phyloP scores from a whole-genome alignment of 805 yeast genomes.

The Saturnispora gosingensis region DNA sequence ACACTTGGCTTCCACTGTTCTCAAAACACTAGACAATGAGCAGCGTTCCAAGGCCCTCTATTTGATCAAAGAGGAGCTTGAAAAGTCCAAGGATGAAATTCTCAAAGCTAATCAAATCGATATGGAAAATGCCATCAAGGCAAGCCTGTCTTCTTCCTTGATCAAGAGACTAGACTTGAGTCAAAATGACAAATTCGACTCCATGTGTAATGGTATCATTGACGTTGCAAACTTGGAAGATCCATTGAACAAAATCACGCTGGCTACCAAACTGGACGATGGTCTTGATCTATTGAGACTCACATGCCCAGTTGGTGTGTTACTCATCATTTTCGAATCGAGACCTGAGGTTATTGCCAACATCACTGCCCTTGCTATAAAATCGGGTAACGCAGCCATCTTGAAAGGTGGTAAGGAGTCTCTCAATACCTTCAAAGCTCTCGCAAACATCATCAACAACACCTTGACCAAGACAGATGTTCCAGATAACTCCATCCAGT shows the following conservation, averaged over 20 bases:
- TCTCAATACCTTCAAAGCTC: slow-evolving; percentile 68
- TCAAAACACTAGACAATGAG: slow-evolving; percentile 68
- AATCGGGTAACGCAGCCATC: slow-evolving; percentile 95
- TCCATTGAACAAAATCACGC: slow-evolving; percentile 83
- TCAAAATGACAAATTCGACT: slow-evolving; percentile 75
- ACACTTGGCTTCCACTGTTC: slow-evolving; percentile 68
- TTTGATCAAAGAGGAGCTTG: slow-evolving; percentile 62
- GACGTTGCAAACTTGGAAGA: slow-evolving; percentile 87
- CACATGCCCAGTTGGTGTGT: slow-evolving; percentile 91
- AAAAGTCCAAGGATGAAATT: slow-evolving; percentile 49
- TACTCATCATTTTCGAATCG: slow-evolving; percentile 87
- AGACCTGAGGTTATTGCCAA: slow-evolving; percentile 99
- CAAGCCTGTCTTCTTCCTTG: slow-evolving; percentile 58
- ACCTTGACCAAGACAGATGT: slow-evolving; percentile 58
- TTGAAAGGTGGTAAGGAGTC: slow-evolving; percentile 97
- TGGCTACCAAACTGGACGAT: slow-evolving; percentile 81
- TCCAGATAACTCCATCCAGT: slow-evolving; percentile 74
- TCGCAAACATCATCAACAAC: slow-evolving; percentile 61
- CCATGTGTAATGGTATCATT: slow-evolving; percentile 88
- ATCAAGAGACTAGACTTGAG: slow-evolving; percentile 79
- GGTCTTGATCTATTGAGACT: slow-evolving; percentile 76
- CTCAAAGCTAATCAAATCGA: slow-evolving; percentile 68
- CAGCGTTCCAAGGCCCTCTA: slow-evolving; percentile 66
- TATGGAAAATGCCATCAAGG: slow-evolving; percentile 56
- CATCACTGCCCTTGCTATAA: slow-evolving; percentile 89